phyloP scores from a whole-genome alignment of 257 asterid species.

The Gentiana dahurica region DNA sequence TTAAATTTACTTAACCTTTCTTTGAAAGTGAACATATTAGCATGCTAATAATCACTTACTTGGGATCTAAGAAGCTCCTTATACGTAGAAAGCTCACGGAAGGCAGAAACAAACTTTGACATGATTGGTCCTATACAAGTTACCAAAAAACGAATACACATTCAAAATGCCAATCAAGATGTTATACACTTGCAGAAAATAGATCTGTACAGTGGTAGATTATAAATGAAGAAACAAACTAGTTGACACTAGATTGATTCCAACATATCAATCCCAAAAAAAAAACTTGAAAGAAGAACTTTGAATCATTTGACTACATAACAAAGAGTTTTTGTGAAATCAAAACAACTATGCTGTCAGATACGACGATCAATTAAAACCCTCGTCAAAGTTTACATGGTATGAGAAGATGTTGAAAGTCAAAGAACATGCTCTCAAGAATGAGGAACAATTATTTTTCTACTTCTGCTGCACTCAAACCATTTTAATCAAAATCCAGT shows the following conservation, averaged over 20 bases:
- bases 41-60: conserved; percentile 28
- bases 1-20: too few species aligned
- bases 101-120: conserved; percentile 61
- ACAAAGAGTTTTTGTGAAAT: too few species aligned
- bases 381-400: background rate
- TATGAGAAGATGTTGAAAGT: background rate
- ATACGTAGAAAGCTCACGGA: conserved; percentile 87
- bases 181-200: background rate
- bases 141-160: background rate
- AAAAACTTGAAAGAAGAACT: too few species aligned
- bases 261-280: too few species aligned
- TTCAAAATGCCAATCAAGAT: background rate
- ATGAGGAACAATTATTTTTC: too few species aligned
- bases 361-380: background rate
- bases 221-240: too few species aligned
- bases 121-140: conserved; percentile 68
- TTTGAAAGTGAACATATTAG: too few species aligned
- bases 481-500: too few species aligned
- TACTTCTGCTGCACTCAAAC: too few species aligned
- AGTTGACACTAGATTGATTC: too few species aligned
- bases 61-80: conserved; percentile 97
- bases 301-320: too few species aligned
- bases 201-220: too few species aligned
- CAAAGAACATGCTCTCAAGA: background rate
- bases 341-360: background rate